Base-by-base conservation (phyloP, 2,329 filamentous ascomycete genomes). In the Seiridium cupressi region DNA sequence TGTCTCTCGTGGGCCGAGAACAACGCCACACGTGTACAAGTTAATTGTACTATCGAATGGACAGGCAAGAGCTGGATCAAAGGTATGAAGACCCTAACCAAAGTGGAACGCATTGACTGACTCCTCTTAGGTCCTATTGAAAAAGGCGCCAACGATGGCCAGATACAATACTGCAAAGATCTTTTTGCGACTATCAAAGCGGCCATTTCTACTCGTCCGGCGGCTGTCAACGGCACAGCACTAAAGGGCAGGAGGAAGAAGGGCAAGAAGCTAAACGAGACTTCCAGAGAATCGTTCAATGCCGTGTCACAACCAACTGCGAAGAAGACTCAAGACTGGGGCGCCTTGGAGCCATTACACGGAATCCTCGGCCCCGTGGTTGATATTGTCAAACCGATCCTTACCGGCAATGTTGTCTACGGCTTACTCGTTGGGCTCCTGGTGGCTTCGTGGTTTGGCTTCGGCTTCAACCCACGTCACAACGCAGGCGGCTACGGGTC, bases 11-110 rank as follows among this genome's bases (percentile, higher is more conserved):
- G 95, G 95, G 93, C 89, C 3, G 88, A 95, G 55, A 89, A 88
- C 63, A 97, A 97, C 69, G 80, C 87, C 44, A 99, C 96, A 1
- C 85, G 93, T 35, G 78, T 99, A 36, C 87, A 95, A 63, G 89
- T 94, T 77, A 97, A 89, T 66, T 97, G 92, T 73, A 89, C 88
- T 2, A 91, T 97, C 48, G 96, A 99, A 71, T 99, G 96, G 96
- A 89, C 89, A 3, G 93, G 93, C 68, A 99, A 98, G 82, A 97
- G 93, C 79, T 99, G 95, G 95, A 79, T 99, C 51, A 97, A 95
- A 79, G 92, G 93, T 96, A 80, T 72, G 81, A 71, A 5, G n/a
- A 38, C 9, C 62, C 4, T 11, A 42, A 13, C 18, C 32, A 5
- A 13, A 18, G 42, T 11, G 6, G 13, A 11, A 26, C 18, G 18